Evolutionary conservation across 192 early-diverging fungal species (phyloP), one percentile per base, ranked within the genome.

Genomic region (Funneliformis geosporum): DNA sequence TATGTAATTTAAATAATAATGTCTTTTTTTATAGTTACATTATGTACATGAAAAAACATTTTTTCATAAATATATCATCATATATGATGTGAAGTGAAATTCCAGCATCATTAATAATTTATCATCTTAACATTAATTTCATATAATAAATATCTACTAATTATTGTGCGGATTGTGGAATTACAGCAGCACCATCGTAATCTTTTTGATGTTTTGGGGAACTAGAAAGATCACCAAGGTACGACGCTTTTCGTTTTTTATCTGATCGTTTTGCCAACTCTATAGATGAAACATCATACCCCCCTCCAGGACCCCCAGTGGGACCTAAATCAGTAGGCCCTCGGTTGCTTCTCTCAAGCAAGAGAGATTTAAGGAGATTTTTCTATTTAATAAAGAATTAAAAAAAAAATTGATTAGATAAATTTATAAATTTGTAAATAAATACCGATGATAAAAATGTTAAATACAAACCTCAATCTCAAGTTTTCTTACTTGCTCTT

Each of bases 181-280:
- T 5, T 55, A 55, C 47, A 18, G 47, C 47, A 5, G 47, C 14
- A 55, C 47, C 47, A 39, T 78, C 76, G 18, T 60, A 65, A 59
- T 78, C 76, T 68, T 78, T 78, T 60, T 78, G 76, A 78, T 67
- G 64, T 68, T 78, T 78, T 2, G 42, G n/a, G 23, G 59, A 10
- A 16, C 16, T 55, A 1, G 47, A 55, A 55, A 55, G 47, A 12
- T 65, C 65, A 21, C 62, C 65, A 23, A 38, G 5, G 11, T 46
- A 33, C 18, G 76, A 42, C 3, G 65, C 43, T 21, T 78, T 78
- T n/a, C 76, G 62, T 55, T 78, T 78, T 39, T 78, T 78, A 6
- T 78, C 76, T 1, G 47, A 4, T 55, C 12, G 47, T 12, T 55
- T 55, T 16, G 11, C 14, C 16, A 55, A 16, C 11, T 55, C 47